Percentiles rank a stretch among this genome's conserved stretches.
Evolutionary conservation across 495 filamentous ascomycete species (phyloP).

Genomic region (Hyphodiscus hymeniophilus): DNA sequence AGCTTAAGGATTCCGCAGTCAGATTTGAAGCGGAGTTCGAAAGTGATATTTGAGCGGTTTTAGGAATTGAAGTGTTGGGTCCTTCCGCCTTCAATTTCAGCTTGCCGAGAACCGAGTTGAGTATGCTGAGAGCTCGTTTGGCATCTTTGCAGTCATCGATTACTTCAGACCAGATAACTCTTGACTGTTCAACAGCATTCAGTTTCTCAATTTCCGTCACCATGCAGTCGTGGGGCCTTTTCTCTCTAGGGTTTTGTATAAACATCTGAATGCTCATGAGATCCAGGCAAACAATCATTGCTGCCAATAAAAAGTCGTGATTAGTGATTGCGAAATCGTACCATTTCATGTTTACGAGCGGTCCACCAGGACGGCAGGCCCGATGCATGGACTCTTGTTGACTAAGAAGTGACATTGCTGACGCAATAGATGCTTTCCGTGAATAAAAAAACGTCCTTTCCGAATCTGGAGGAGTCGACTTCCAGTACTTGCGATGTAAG

Average conservation of each 20-base stretch:
- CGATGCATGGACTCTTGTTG: slow-evolving; percentile 33
- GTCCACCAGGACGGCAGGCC: slow-evolving; percentile 31
- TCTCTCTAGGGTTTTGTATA: not conserved
- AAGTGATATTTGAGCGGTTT: not conserved
- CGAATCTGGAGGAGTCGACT: slow-evolving; percentile 48
- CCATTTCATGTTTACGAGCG: slow-evolving; percentile 31
- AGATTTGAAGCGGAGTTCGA: not conserved
- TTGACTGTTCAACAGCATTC: slow-evolving; percentile 2
- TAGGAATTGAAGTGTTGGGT: not conserved
- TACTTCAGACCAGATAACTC: slow-evolving; percentile 16
- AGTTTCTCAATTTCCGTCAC: slow-evolving; percentile 7
- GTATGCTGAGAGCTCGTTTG: slow-evolving; percentile 10
- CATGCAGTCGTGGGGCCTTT: not conserved
- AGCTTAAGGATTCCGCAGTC: slow-evolving; percentile 2
- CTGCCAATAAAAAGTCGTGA: slow-evolving; percentile 40
- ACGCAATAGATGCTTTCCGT: slow-evolving; percentile 56
- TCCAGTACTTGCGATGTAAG: slow-evolving; percentile 51
- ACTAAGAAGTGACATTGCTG: slow-evolving; percentile 52
- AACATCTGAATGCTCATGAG: slow-evolving; percentile 9
- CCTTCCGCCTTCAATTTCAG: slow-evolving; percentile 4
- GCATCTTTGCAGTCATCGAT: slow-evolving; percentile 16
- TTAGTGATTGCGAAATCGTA: slow-evolving; percentile 34
- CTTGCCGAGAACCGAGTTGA: slow-evolving; percentile 8
- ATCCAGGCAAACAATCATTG: slow-evolving; percentile 35
- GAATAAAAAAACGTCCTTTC: slow-evolving; percentile 60